A percentile compares a stretch with the other conserved stretches of the same genome.
Evolutionary conservation across 306 rosid species (phyloP).

Genomic region (Dalbergia oliveri): DNA sequence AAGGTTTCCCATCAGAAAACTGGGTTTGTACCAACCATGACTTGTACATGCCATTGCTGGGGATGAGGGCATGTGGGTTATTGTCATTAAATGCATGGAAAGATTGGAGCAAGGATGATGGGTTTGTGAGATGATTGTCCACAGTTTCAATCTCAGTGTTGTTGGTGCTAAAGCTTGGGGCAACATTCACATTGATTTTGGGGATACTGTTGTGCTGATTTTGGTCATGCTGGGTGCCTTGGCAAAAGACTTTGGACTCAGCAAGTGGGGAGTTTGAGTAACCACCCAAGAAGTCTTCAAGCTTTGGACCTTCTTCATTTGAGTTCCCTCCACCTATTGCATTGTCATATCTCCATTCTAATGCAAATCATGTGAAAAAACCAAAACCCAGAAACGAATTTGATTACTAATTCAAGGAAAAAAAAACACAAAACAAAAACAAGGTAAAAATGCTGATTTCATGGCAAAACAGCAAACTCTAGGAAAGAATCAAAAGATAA

Average conservation of each 20-base stretch:
- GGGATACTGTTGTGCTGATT: conserved; percentile 42
- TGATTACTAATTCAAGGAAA: not conserved
- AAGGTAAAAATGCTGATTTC: conserved; percentile 21
- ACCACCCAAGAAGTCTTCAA: conserved; percentile 94
- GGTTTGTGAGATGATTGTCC: conserved; percentile 53
- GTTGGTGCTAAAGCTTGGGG: conserved; percentile 59
- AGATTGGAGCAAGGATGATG: conserved; percentile 53
- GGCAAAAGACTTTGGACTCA: conserved; percentile 65
- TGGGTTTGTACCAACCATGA: conserved; percentile 79
- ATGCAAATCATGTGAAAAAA: not conserved
- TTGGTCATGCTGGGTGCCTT: conserved; percentile 55
- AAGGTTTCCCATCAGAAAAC: conserved; percentile 56
- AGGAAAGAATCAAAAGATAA: conserved; percentile 3
- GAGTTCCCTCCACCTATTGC: conserved; percentile 60
- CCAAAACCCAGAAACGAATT: not conserved
- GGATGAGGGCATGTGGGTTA: conserved; percentile 56
- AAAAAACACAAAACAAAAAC: not conserved
- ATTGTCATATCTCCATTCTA: conserved; percentile 86
- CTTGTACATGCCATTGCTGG: conserved; percentile 62
- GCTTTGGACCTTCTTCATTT: conserved; percentile 80
- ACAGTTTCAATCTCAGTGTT: conserved; percentile 51
- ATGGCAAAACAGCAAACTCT: conserved; percentile 23
- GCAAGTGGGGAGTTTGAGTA: conserved; percentile 72
- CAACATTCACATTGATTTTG: conserved; percentile 67
- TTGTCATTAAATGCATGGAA: conserved; percentile 56